Evolutionary conservation across 495 filamentous ascomycete genomes (phyloP).

Genomic region (Corynascus novoguineensis): DNA sequence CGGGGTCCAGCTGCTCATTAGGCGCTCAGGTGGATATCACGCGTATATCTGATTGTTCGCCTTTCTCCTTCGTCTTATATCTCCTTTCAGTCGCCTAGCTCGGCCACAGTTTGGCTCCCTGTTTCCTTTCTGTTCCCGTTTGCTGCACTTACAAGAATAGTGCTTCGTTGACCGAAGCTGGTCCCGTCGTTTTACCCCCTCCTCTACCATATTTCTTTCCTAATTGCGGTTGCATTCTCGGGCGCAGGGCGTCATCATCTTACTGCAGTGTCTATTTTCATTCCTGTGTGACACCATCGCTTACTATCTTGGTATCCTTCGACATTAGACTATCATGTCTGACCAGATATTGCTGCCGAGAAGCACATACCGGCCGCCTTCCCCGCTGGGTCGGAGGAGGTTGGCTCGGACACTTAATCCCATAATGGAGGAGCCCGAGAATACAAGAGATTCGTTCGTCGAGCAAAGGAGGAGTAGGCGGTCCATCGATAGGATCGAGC

Average conservation of each 20-base stretch:
- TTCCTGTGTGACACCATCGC: slow-evolving; percentile 22
- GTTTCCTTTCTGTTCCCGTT: slow-evolving; percentile 31
- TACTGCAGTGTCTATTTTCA: slow-evolving; percentile 23
- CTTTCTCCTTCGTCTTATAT: slow-evolving; percentile 29
- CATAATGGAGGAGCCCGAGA: slow-evolving; percentile 67
- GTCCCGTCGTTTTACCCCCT: slow-evolving; percentile 36
- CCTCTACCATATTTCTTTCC: too few species aligned
- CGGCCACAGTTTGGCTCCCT: slow-evolving; percentile 19
- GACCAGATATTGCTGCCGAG: slow-evolving; percentile 52
- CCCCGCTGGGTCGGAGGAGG: slow-evolving; percentile 63
- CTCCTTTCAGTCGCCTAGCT: slow-evolving; percentile 22
- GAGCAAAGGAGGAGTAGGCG: slow-evolving; percentile 35
- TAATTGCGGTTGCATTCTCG: slow-evolving; percentile 28
- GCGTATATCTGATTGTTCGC: slow-evolving; percentile 9
- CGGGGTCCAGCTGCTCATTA: slow-evolving; percentile 15
- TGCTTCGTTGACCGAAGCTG: slow-evolving; percentile 50
- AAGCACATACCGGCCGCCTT: slow-evolving; percentile 56
- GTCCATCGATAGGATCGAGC: slow-evolving; percentile 47
- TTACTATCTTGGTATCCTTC: slow-evolving; percentile 22
- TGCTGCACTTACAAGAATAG: slow-evolving; percentile 30
- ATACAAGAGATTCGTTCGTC: slow-evolving; percentile 18
- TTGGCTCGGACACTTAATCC: slow-evolving; percentile 68
- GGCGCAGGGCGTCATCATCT: slow-evolving; percentile 42
- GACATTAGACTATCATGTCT: slow-evolving; percentile 47
- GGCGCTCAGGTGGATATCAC: slow-evolving; percentile 27